These are phyloP conservation scores for Arthroderma sp. DNA, from an alignment of 2,329 filamentous ascomycete genomes.

Conservation along the genomic window DNA sequence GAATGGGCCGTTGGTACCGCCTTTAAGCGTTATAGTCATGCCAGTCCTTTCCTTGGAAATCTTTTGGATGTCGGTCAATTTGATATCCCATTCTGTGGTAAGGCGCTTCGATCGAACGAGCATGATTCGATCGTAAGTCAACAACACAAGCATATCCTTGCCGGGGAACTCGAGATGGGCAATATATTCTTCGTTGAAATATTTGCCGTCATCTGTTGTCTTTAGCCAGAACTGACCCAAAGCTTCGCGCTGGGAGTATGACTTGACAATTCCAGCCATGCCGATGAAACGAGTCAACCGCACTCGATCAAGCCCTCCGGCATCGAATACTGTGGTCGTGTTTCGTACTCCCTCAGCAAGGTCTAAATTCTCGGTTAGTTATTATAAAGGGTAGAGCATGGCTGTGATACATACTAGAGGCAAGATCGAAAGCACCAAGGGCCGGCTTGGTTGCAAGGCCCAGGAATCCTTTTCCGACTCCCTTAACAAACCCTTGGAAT, in stretches of 20 bases:
- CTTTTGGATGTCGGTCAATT: conserved; percentile 88
- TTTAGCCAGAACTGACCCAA: conserved; percentile 98
- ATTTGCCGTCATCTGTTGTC: conserved; percentile 92
- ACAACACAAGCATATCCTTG: conserved; percentile 79
- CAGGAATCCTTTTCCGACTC: conserved; percentile 85
- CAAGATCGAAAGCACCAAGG: conserved; percentile 91
- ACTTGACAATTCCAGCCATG: conserved; percentile 81
- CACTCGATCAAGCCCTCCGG: conserved; percentile 83
- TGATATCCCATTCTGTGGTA: conserved; percentile 88
- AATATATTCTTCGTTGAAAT: conserved; percentile 96
- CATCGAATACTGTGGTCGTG: conserved; percentile 96
- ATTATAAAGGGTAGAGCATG: not conserved
- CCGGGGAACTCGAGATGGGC: conserved; percentile 84
- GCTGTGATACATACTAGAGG: conserved; percentile 49
- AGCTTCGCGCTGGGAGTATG: conserved; percentile 88
- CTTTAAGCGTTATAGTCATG: conserved; percentile 75
- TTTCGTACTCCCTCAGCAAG: conserved; percentile 96
- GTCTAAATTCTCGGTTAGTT: conserved; percentile 33
- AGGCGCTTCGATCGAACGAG: conserved; percentile 77
- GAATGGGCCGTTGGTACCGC: conserved; percentile 86
- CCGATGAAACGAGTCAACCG: conserved; percentile 89
- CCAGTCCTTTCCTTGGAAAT: conserved; percentile 95
- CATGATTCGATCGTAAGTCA: conserved; percentile 79
- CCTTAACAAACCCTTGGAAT: conserved; percentile 88
- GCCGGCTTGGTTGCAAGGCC: conserved; percentile 95